These are phyloP conservation scores for Tothia fuscella DNA, from an alignment of 2,329 filamentous ascomycete species.

Conservation along the genomic window DNA sequence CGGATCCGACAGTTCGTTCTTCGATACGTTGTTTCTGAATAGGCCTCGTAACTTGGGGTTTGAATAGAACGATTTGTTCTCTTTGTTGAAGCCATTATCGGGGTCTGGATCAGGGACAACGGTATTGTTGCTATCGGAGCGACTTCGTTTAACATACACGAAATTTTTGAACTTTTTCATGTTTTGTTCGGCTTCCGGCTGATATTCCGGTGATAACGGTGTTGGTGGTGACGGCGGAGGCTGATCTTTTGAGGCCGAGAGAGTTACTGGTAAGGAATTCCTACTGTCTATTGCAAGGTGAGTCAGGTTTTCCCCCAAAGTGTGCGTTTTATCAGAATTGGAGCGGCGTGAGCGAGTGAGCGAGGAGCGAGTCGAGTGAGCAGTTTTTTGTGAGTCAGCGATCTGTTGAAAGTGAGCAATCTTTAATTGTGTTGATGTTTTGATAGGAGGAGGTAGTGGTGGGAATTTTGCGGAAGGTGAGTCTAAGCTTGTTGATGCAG, in stretches of 20 bases:
- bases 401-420: not conserved
- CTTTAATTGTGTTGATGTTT: not conserved
- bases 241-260: not conserved
- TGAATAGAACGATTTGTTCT: constrained; percentile 1
- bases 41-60: not conserved
- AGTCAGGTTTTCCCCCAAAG: too few species aligned
- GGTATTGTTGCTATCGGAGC: not conserved
- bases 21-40: too few species aligned
- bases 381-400: not conserved
- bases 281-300: not conserved
- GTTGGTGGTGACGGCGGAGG: not conserved
- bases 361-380: not conserved
- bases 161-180: constrained; percentile 3
- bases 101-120: not conserved
- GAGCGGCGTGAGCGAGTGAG: too few species aligned
- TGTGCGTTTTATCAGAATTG: too few species aligned
- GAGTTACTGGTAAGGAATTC: not conserved
- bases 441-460: not conserved
- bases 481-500: not conserved
- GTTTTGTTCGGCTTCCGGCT: not conserved
- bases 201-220: not conserved
- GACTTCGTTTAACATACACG: not conserved
- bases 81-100: constrained; percentile 5
- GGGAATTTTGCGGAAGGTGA: not conserved
- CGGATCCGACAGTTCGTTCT: not conserved